These are phyloP conservation scores for Rhizophora mangle DNA, from an alignment of 345 rosid species.

Conservation along the genomic window DNA sequence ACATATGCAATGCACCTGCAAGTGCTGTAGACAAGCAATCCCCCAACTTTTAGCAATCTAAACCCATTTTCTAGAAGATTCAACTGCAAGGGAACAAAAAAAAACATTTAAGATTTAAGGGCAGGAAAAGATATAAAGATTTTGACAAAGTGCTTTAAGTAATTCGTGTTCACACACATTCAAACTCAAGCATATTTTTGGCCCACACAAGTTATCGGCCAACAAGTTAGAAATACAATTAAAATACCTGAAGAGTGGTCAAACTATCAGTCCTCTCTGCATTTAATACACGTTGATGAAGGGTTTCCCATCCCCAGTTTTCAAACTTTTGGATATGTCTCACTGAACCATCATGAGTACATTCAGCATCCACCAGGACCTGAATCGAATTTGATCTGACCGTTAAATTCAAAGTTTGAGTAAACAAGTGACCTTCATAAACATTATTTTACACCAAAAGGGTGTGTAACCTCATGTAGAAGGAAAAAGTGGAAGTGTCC, in stretches of 20 bases:
- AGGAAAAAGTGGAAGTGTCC: background rate
- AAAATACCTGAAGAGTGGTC: constrained; percentile 68
- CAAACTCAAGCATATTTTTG: background rate
- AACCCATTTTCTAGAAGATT: constrained; percentile 85
- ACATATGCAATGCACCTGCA: constrained; percentile 57
- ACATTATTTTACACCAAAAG: background rate
- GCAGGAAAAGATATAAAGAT: background rate
- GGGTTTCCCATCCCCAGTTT: constrained; percentile 91
- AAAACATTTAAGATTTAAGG: background rate
- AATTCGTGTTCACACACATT: no score
- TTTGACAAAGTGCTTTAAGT: background rate
- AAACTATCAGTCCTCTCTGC: constrained; percentile 78
- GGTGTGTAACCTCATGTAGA: background rate
- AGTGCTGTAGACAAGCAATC: constrained; percentile 84
- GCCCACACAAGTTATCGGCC: background rate
- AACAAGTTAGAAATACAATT: background rate
- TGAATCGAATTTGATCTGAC: constrained; percentile 31
- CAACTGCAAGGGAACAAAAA: constrained; percentile 42
- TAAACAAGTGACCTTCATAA: background rate
- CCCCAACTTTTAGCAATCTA: constrained; percentile 71
- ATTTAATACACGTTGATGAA: constrained; percentile 76
- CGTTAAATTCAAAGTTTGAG: constrained; percentile 1
- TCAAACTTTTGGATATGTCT: constrained; percentile 89
- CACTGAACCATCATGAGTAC: constrained; percentile 96
- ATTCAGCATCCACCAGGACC: constrained; percentile 99